These are phyloP conservation scores for Diaporthe velutina DNA, from an alignment of 2,329 filamentous ascomycete genomes.

Conservation along the genomic window DNA sequence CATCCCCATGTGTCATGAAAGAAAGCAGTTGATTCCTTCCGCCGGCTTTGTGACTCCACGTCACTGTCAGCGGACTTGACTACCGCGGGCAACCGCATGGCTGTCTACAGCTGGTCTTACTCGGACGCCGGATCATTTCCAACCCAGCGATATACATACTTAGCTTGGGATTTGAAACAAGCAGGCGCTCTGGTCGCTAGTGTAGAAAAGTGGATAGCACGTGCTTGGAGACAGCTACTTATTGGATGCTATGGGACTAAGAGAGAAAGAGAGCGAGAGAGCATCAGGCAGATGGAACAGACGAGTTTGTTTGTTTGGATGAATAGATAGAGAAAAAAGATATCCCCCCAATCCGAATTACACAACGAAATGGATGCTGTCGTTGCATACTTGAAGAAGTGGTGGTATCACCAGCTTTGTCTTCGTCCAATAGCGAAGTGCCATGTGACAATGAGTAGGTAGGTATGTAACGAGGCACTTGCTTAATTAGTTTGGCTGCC, in stretches of 20 bases:
- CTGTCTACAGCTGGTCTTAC: neutral
- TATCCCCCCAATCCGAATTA: conserved; percentile 37
- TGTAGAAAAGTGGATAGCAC: neutral
- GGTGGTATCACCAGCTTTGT: no score
- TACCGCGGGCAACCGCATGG: neutral
- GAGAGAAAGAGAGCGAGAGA: neutral
- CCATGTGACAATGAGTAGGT: neutral
- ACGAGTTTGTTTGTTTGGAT: conserved; percentile 6
- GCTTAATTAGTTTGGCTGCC: neutral
- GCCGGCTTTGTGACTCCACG: neutral
- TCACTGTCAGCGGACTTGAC: neutral
- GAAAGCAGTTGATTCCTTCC: conserved; percentile 14
- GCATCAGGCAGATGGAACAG: neutral
- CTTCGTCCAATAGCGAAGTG: neutral
- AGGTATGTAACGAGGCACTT: neutral
- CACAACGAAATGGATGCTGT: neutral
- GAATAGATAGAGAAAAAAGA: conserved; percentile 33
- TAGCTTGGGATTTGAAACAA: neutral
- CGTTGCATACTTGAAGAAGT: neutral
- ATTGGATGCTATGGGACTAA: neutral
- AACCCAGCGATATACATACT: conserved; percentile 4
- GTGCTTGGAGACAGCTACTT: neutral
- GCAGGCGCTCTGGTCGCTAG: neutral
- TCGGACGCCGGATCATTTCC: neutral
- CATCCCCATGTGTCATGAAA: neutral